Evolutionary conservation across 495 filamentous ascomycete species (phyloP).

Genomic region (Aspergillus egyptiacus): DNA sequence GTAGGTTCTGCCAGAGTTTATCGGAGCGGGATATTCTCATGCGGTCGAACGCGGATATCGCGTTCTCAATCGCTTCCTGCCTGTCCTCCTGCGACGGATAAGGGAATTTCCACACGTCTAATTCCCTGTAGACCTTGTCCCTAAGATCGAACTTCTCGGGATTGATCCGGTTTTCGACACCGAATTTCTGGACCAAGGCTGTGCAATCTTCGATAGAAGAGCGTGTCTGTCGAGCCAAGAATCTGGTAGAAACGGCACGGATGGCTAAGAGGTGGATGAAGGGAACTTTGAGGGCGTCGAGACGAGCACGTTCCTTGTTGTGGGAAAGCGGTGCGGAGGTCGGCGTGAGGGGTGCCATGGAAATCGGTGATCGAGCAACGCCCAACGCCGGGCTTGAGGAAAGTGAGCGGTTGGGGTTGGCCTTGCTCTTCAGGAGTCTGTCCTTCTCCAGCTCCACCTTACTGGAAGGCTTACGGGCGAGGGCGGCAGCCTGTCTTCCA

Average conservation of each 20-base stretch:
- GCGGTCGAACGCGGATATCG: conserved; percentile 75
- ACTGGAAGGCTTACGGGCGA: conserved; percentile 27
- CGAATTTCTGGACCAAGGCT: conserved; percentile 48
- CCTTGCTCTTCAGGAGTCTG: conserved; percentile 33
- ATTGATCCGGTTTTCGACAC: conserved; percentile 54
- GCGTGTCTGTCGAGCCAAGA: conserved; percentile 51
- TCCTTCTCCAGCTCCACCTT: conserved; percentile 43
- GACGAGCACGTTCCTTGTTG: conserved; percentile 47
- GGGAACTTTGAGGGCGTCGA: conserved; percentile 48
- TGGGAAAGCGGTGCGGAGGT: conserved; percentile 49
- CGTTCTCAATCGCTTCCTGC: conserved; percentile 73
- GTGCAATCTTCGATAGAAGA: conserved; percentile 53
- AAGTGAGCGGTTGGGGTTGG: conserved; percentile 49
- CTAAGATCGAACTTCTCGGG: conserved; percentile 60
- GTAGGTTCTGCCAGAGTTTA: conserved; percentile 72
- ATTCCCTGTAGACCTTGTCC: conserved; percentile 71
- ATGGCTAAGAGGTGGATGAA: conserved; percentile 69
- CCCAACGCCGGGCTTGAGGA: conserved; percentile 59
- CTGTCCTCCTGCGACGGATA: conserved; percentile 64
- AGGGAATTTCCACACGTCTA: conserved; percentile 74
- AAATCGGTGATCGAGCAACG: conserved; percentile 38
- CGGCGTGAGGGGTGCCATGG: conserved; percentile 31
- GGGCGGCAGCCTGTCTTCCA: conserved; percentile 18
- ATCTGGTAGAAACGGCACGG: conserved; percentile 51
- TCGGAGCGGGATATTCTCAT: conserved; percentile 66